Evolutionary conservation across 768 basidiomycete genomes (phyloP).

Genomic region (Serendipita sp.): DNA sequence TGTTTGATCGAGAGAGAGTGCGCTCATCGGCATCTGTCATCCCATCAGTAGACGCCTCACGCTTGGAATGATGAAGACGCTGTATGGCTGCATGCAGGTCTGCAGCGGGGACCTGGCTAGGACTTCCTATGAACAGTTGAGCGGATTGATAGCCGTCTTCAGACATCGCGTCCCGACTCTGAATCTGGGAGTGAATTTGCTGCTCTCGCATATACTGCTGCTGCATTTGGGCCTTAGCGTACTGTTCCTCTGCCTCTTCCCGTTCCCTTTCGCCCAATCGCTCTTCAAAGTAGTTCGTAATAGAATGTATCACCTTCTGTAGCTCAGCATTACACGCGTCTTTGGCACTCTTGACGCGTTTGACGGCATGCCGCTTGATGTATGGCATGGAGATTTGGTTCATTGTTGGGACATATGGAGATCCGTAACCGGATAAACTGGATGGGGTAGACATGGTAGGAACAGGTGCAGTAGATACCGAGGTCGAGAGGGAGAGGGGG

Average conservation of each 20-base stretch:
- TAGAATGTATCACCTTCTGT: constrained; percentile 79
- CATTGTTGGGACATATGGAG: constrained; percentile 13
- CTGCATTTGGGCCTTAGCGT: constrained; percentile 1
- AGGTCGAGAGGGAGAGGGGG: constrained; percentile 5
- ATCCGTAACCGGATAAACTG: background rate
- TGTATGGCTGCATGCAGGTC: constrained; percentile 4
- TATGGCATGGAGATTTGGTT: constrained; percentile 85
- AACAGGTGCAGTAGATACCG: constrained; percentile 20
- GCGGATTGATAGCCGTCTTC: background rate
- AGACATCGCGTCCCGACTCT: constrained; percentile 9
- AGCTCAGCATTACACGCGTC: constrained; percentile 94
- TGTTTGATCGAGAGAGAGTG: background rate
- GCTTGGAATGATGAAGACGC: constrained; percentile 15
- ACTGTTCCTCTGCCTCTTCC: constrained; percentile 14
- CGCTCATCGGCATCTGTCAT: background rate
- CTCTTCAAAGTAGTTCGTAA: constrained; percentile 90
- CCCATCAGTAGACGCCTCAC: background rate
- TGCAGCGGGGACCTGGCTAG: background rate
- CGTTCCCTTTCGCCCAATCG: constrained; percentile 63
- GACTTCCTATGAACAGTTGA: background rate
- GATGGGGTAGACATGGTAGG: constrained; percentile 27
- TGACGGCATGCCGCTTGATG: constrained; percentile 81
- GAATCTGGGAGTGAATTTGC: constrained; percentile 12
- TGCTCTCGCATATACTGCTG: constrained; percentile 4
- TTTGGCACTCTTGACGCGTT: constrained; percentile 86